Evolutionary conservation across 179 eudicot genomes (phyloP).

Genomic region (Silene coronaria): DNA sequence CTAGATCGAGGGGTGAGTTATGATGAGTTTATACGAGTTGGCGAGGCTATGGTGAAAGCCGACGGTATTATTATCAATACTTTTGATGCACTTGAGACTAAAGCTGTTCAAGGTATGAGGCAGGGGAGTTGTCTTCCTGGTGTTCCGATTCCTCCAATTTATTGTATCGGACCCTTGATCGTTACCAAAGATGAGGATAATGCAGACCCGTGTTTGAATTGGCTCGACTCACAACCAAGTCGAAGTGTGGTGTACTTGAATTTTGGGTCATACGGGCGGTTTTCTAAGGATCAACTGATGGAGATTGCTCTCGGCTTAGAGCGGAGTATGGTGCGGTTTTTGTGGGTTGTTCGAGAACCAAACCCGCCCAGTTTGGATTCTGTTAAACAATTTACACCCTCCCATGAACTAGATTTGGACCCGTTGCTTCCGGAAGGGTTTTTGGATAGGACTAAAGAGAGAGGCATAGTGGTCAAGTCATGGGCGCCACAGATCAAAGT

Average conservation of each 20-base stretch:
- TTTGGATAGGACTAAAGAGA: background rate
- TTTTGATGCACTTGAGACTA: conserved; percentile 31
- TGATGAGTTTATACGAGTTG: conserved; percentile 22
- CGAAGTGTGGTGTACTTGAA: conserved; percentile 46
- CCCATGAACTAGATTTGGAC: background rate
- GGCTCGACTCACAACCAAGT: conserved; percentile 51
- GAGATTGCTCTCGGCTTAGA: conserved; percentile 58
- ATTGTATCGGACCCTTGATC: conserved; percentile 21
- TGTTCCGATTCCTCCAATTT: conserved; percentile 8
- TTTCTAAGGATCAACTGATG: conserved; percentile 32
- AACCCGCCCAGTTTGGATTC: too few species aligned
- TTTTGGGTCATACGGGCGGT: conserved; percentile 48
- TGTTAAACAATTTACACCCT: background rate
- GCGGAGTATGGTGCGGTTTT: conserved; percentile 41
- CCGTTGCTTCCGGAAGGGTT: conserved; percentile 2
- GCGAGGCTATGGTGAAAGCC: conserved; percentile 18
- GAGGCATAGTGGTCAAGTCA: conserved; percentile 3
- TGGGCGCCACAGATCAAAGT: background rate
- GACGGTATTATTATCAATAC: conserved; percentile 39
- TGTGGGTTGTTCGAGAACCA: conserved; percentile 58
- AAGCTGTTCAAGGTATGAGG: conserved; percentile 25
- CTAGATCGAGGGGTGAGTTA: conserved; percentile 34
- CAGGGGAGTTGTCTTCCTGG: conserved; percentile 24
- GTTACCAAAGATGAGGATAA: background rate
- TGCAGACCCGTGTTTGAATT: conserved; percentile 31